Conservation (phyloP, 495 filamentous ascomycete species). For the Sabuloglossum arenarium region DNA sequence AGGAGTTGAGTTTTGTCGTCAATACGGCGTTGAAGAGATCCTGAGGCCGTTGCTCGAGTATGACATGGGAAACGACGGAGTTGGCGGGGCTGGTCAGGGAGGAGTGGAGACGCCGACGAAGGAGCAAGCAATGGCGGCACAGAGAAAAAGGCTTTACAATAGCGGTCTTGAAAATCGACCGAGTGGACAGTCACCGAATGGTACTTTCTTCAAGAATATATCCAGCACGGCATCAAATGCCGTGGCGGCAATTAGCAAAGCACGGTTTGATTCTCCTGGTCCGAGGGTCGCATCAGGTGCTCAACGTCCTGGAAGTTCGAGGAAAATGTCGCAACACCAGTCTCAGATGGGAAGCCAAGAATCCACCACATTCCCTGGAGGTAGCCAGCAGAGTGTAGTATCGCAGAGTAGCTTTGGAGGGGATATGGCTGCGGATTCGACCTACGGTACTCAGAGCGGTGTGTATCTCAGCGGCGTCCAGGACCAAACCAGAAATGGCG, state of each 20-base stretch:
- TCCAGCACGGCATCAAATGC: constrained; percentile 81
- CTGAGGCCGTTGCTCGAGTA: constrained; percentile 71
- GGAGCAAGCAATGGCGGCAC: constrained; percentile 96
- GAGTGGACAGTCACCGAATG: constrained; percentile 38
- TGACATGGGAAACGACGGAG: constrained; percentile 63
- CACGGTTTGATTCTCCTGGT: constrained; percentile 71
- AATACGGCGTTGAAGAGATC: constrained; percentile 83
- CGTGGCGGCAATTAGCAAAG: constrained; percentile 87
- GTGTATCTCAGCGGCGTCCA: constrained; percentile 9
- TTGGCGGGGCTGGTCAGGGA: constrained; percentile 32
- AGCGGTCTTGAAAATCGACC: constrained; percentile 41
- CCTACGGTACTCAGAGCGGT: constrained; percentile 24
- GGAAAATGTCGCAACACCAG: constrained; percentile 41
- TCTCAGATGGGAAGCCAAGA: constrained; percentile 36
- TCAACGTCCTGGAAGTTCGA: constrained; percentile 26
- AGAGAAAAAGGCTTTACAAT: constrained; percentile 79
- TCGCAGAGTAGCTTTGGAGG: constrained; percentile 34
- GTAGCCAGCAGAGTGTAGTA: constrained; percentile 43
- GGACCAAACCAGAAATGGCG: constrained; percentile 11
- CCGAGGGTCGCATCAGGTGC: constrained; percentile 31
- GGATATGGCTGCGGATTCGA: constrained; percentile 26
- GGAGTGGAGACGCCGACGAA: constrained; percentile 79
- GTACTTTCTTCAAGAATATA: constrained; percentile 91
- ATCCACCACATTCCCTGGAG: constrained; percentile 24
- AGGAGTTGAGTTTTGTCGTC: constrained; percentile 76